phyloP scores from a whole-genome alignment of 805 yeast genomes.

The Brettanomyces anomalus region DNA sequence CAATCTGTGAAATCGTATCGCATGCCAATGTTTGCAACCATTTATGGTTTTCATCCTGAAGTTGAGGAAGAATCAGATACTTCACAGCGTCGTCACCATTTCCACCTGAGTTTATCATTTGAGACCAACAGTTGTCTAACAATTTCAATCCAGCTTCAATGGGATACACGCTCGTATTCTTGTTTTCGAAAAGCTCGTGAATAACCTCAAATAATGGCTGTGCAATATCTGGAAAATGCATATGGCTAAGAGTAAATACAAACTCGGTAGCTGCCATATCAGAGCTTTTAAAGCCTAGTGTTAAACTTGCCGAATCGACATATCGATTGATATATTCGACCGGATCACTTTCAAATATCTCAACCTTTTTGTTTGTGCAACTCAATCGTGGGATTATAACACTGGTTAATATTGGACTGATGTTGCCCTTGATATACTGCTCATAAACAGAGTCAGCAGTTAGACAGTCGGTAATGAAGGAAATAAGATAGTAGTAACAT shows the following conservation, averaged over 20 bases:
- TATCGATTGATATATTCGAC: slow-evolving; percentile 74
- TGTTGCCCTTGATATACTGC: slow-evolving; percentile 50
- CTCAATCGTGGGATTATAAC: slow-evolving; percentile 71
- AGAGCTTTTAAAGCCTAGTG: slow-evolving; percentile 37
- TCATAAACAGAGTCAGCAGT: slow-evolving; percentile 51
- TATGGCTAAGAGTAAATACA: slow-evolving; percentile 11
- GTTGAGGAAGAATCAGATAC: slow-evolving; percentile 56
- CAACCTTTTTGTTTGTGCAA: slow-evolving; percentile 59
- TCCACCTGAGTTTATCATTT: neutral
- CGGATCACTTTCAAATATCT: slow-evolving; percentile 78
- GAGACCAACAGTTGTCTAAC: slow-evolving; percentile 54
- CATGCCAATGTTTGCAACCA: slow-evolving; percentile 68
- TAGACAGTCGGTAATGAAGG: slow-evolving; percentile 51
- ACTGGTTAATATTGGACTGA: slow-evolving; percentile 55
- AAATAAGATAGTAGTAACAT: slow-evolving; percentile 52
- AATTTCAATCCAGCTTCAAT: slow-evolving; percentile 61
- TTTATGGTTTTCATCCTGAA: slow-evolving; percentile 36
- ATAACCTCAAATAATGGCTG: neutral
- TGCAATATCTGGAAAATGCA: slow-evolving; percentile 13
- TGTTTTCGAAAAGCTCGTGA: slow-evolving; percentile 1
- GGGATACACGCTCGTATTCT: neutral
- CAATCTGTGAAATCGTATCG: slow-evolving; percentile 37
- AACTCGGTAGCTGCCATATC: slow-evolving; percentile 44
- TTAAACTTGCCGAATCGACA: slow-evolving; percentile 20
- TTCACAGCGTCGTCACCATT: slow-evolving; percentile 2